Evolutionary conservation across 495 filamentous ascomycete species (phyloP), one percentile per base, ranked within the genome.

Genomic region (Symbiotaphrina buchneri): DNA sequence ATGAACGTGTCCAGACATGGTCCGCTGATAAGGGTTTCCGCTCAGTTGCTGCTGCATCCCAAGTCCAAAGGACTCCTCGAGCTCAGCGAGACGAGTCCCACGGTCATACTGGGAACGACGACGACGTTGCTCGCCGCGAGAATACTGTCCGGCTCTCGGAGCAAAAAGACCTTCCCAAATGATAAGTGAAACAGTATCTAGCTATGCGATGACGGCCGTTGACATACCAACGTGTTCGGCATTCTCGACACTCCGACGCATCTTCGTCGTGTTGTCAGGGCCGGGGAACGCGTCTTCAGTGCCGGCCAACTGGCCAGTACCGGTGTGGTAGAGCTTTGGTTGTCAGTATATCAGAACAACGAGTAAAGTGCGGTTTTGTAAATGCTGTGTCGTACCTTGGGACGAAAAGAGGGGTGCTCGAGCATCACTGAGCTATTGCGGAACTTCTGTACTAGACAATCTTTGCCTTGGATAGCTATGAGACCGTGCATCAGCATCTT

Each of bases 401-500:
- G 85, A 6, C 83, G 74, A 44, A 76, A 85, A 14, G 71, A 69
- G 4, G 66, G 57, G 25, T 71, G 61, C 50, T 94, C 81, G 7
- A 82, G 54, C 77, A 94, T 94, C 10, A 97, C 82, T 3, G 77
- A 79, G 32, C 81, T 92, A 52, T 97, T 97, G 14, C 85, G 74
- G 51, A 97, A 95, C 41, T 94, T 91, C 43, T 87, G 73, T 20
- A 93, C 65, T 5, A 94, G 60, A 32, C 77, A 81, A 45, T 91
- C 85, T 38, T 71, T 71, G 23, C 85, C 87, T 54, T 97, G 87
- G 36, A 90, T 80, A 20, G 82, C 79, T 84, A 20, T 38, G 38
- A 18, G 11, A 24, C 21, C 7, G n/a, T n/a, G 18, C 28, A 20
- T 55, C 18, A 53, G 32, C 28, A 31, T 18, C 6, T n/a, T 20